phyloP scores from a whole-genome alignment of 1,284 basidiomycete genomes.

The Phylloporus sp. region DNA sequence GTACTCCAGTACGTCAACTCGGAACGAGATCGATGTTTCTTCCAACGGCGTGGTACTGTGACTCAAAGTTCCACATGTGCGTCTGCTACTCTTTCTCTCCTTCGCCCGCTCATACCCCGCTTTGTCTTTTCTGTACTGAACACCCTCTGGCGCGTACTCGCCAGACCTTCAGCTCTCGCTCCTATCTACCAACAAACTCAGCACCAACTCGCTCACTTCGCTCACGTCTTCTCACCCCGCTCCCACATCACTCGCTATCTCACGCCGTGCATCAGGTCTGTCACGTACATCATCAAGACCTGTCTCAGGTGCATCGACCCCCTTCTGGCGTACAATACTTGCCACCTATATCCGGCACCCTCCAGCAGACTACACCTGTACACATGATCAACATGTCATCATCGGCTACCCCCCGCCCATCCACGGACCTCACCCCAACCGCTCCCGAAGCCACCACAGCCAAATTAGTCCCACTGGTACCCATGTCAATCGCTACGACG shows the following conservation, averaged over 20 bases:
- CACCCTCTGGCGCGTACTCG: slow-evolving; percentile 6
- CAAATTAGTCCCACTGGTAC: background rate
- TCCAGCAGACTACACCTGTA: background rate
- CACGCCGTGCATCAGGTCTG: slow-evolving; percentile 59
- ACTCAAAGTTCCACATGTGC: slow-evolving; percentile 4
- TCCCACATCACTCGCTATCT: slow-evolving; percentile 68
- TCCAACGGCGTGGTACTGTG: slow-evolving; percentile 4
- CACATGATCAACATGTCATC: background rate
- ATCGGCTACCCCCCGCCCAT: background rate
- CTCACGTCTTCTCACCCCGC: slow-evolving; percentile 68
- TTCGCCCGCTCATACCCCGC: slow-evolving; percentile 4
- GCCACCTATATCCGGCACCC: background rate
- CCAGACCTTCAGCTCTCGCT: background rate
- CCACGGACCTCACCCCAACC: background rate
- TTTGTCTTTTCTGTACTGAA: slow-evolving; percentile 1
- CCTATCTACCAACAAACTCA: background rate
- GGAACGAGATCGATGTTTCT: background rate
- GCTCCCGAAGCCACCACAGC: background rate
- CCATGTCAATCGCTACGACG: slow-evolving; percentile 1
- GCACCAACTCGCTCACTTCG: background rate
- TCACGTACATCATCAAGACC: background rate
- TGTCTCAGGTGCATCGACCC: slow-evolving; percentile 22
- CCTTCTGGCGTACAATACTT: slow-evolving; percentile 15
- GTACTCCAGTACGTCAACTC: background rate
- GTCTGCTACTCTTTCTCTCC: background rate